Percentiles rank a stretch among this genome's conserved stretches.
Conservation (phyloP, 176 grass and related monocot species). For the Avena insularis region DNA sequence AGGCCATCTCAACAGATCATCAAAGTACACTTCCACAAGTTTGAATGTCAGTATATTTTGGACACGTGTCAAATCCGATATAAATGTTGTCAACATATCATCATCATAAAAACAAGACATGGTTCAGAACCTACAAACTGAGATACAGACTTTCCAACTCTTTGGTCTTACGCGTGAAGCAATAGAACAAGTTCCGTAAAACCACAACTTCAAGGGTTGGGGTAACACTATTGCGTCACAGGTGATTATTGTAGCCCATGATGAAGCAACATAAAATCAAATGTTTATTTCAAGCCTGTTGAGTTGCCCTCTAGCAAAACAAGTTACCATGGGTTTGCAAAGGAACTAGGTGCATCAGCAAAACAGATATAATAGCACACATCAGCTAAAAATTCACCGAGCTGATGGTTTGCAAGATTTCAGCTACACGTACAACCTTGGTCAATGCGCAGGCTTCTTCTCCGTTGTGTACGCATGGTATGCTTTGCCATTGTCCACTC, state of each 20-base stretch:
- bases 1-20: neutral
- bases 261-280: slow-evolving; percentile 41
- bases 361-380: slow-evolving; percentile 41
- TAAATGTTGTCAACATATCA: neutral
- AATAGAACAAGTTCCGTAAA: neutral
- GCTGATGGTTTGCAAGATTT: slow-evolving; percentile 48
- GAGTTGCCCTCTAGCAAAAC: slow-evolving; percentile 30
- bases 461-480: slow-evolving; percentile 71
- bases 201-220: neutral
- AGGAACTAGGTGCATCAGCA: slow-evolving; percentile 41
- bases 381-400: slow-evolving; percentile 48
- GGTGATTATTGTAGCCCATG: slow-evolving; percentile 31
- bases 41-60: neutral
- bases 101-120: neutral
- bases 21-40: neutral
- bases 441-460: slow-evolving; percentile 74
- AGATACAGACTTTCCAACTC: neutral
- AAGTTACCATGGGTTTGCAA: slow-evolving; percentile 41
- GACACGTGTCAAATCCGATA: neutral
- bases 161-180: neutral
- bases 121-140: neutral
- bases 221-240: neutral
- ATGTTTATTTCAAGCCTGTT: slow-evolving; percentile 44
- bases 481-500: slow-evolving; percentile 79
- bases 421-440: slow-evolving; percentile 32